These are phyloP conservation scores for Perilla frutescens DNA, from an alignment of 257 asterid genomes.

Conservation along the genomic window DNA sequence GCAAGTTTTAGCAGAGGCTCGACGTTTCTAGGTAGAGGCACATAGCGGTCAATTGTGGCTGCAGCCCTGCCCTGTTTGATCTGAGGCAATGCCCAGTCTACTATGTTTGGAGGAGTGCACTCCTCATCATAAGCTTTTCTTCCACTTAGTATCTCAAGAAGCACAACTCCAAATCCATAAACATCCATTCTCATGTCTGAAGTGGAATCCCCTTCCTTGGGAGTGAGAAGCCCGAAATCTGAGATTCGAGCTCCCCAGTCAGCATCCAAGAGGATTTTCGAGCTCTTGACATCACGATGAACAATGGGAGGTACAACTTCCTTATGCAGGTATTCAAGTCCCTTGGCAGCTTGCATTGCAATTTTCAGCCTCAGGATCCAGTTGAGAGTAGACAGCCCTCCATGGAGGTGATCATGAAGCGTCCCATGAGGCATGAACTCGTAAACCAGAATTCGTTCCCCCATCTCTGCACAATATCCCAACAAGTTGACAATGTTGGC, in stretches of 20 bases:
- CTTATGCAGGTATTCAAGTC: constrained; percentile 79
- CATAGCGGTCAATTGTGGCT: constrained; percentile 70
- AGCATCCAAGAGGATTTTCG: constrained; percentile 82
- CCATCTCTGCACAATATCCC: constrained; percentile 97
- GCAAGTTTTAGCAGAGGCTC: constrained; percentile 94
- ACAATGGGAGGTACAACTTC: constrained; percentile 79
- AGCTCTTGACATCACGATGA: constrained; percentile 83
- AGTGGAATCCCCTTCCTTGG: constrained; percentile 54
- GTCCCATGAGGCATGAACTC: constrained; percentile 96
- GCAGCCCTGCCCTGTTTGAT: constrained; percentile 85
- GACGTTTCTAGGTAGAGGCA: constrained; percentile 77
- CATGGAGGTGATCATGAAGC: constrained; percentile 92
- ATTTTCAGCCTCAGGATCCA: constrained; percentile 81
- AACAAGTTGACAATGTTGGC: constrained; percentile 77
- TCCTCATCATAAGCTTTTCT: constrained; percentile 77
- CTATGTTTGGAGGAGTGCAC: constrained; percentile 68
- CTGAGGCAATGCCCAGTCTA: constrained; percentile 86
- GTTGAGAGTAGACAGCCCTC: constrained; percentile 72
- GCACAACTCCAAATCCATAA: constrained; percentile 78
- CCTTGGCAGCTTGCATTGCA: constrained; percentile 85
- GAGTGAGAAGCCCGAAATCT: constrained; percentile 72
- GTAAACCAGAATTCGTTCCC: constrained; percentile 86
- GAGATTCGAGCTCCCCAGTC: constrained; percentile 83
- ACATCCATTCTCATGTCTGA: constrained; percentile 71
- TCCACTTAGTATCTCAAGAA: constrained; percentile 89